These are phyloP conservation scores for Oryza glaberrima DNA, from an alignment of 176 grass and related monocot genomes.

Conservation along the genomic window DNA sequence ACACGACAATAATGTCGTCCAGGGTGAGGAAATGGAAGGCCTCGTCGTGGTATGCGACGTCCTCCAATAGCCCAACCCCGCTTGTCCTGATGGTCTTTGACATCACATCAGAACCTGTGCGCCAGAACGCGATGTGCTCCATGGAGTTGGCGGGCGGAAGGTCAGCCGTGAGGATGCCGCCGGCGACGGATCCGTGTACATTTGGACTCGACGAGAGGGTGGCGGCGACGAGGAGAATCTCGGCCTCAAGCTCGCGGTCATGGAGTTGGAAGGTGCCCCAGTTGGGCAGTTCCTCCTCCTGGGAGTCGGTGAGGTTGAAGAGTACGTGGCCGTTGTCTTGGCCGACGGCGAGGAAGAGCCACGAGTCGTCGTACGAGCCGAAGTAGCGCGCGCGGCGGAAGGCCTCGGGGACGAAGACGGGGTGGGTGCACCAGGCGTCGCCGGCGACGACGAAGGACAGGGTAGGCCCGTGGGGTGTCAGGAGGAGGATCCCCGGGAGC, in stretches of 20 bases:
- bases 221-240: background rate
- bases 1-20: no score
- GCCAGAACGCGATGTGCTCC: no score
- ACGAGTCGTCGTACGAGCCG: constrained; percentile 17
- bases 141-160: no score
- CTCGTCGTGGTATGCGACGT: no score
- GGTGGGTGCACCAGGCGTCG: background rate
- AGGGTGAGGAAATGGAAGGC: no score
- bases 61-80: no score
- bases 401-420: background rate
- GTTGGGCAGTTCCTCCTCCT: no score
- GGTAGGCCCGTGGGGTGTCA: background rate
- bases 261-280: no score
- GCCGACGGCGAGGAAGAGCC: background rate
- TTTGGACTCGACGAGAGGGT: background rate
- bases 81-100: no score
- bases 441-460: background rate
- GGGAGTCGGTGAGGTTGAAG: background rate
- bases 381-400: background rate
- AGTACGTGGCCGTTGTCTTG: background rate
- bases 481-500: background rate
- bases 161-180: no score
- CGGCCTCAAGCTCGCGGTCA: background rate
- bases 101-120: no score
- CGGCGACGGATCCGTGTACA: background rate